Conservation (phyloP, 140 eudicot species). For the Bidens hawaiensis region DNA sequence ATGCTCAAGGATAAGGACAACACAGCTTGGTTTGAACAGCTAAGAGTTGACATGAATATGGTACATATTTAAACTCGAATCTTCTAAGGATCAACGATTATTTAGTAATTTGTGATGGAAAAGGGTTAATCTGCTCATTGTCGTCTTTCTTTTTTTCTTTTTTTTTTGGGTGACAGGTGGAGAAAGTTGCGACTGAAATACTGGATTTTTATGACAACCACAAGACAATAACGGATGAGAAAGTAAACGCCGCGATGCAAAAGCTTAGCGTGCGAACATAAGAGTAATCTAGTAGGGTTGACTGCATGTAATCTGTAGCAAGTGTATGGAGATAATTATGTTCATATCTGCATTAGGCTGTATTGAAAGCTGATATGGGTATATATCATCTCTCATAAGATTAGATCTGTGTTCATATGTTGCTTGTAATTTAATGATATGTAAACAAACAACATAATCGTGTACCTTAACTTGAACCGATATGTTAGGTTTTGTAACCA, state of each 20-base stretch:
- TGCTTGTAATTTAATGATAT: slow-evolving; percentile 13
- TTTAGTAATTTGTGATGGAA: neutral
- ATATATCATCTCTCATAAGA: slow-evolving; percentile 9
- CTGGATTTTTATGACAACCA: slow-evolving; percentile 89
- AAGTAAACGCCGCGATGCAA: slow-evolving; percentile 68
- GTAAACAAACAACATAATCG: slow-evolving; percentile 5
- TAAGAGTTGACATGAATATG: slow-evolving; percentile 95
- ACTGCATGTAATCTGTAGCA: slow-evolving; percentile 13
- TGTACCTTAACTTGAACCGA: slow-evolving; percentile 16
- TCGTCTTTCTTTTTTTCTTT: no score
- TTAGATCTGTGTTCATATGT: slow-evolving; percentile 25
- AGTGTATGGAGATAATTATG: slow-evolving; percentile 15
- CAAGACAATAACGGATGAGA: slow-evolving; percentile 68
- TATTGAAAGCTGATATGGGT: slow-evolving; percentile 6
- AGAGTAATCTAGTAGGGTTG: slow-evolving; percentile 10
- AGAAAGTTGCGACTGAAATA: slow-evolving; percentile 89
- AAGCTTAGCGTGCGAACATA: slow-evolving; percentile 52
- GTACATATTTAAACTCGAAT: slow-evolving; percentile 41
- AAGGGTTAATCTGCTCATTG: neutral
- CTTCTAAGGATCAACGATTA: no score
- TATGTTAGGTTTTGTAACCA: neutral
- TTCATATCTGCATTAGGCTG: slow-evolving; percentile 11
- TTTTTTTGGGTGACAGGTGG: slow-evolving; percentile 52
- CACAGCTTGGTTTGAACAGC: slow-evolving; percentile 98
- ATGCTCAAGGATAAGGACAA: slow-evolving; percentile 89